phyloP scores from a whole-genome alignment of 139 green algal species.

The Tetraselmis chui region DNA sequence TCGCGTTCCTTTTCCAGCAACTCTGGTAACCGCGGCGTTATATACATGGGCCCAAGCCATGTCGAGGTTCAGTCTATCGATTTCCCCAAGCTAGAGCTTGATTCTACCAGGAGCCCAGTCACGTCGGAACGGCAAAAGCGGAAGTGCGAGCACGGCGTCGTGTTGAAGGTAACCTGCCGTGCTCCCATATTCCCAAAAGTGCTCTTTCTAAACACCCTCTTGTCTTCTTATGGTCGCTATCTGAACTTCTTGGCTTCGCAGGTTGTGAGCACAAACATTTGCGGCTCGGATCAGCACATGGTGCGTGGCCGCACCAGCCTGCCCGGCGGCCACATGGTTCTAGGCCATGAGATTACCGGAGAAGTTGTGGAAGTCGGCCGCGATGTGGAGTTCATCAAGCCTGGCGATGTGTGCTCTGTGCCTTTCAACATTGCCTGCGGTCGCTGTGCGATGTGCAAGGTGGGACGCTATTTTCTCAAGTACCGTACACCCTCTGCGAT shows the following conservation, averaged over 20 bases:
- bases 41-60: slow-evolving; percentile 18
- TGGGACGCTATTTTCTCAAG: too few relatives aligned
- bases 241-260: background rate
- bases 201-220: too few relatives aligned
- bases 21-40: slow-evolving; percentile 19
- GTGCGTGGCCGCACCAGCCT: slow-evolving; percentile 20
- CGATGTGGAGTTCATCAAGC: slow-evolving; percentile 31
- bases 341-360: slow-evolving; percentile 24
- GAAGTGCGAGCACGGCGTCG: slow-evolving; percentile 26
- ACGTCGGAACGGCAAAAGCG: slow-evolving; percentile 19
- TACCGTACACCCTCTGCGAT: too few relatives aligned
- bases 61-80: slow-evolving; percentile 22
- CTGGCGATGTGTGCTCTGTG: slow-evolving; percentile 24
- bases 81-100: slow-evolving; percentile 24
- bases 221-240: background rate
- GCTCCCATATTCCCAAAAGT: too few relatives aligned
- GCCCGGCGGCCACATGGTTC: slow-evolving; percentile 20
- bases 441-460: slow-evolving; percentile 20
- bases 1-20: background rate
- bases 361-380: slow-evolving; percentile 19
- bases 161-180: slow-evolving; percentile 10
- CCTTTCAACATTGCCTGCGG: slow-evolving; percentile 32
- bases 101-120: slow-evolving; percentile 17
- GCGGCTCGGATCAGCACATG: slow-evolving; percentile 26
- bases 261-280: slow-evolving; percentile 23